Conservation (phyloP, 106 monocot genomes). For the Chionographis japonica region DNA sequence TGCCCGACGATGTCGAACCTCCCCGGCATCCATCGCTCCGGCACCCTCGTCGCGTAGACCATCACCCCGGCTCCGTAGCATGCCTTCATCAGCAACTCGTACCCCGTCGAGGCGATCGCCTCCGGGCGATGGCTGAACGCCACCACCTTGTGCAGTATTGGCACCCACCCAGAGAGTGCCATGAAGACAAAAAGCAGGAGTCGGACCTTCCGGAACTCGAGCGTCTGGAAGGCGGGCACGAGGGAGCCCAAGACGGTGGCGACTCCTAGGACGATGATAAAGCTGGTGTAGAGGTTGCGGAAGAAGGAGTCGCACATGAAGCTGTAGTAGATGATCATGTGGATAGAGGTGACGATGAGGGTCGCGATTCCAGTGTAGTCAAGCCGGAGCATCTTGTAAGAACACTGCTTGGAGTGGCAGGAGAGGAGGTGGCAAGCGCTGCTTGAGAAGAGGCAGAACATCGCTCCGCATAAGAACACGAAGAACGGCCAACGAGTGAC, state of each 20-base stretch:
- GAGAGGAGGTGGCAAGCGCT: constrained; percentile 12
- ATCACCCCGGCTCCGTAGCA: constrained; percentile 37
- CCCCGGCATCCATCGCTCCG: constrained; percentile 53
- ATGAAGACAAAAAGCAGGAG: constrained; percentile 31
- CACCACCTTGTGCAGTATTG: constrained; percentile 32
- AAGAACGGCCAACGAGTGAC: constrained; percentile 12
- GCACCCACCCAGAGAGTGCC: constrained; percentile 30
- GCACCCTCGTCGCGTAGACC: constrained; percentile 33
- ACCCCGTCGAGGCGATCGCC: constrained; percentile 24
- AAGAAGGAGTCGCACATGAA: constrained; percentile 10
- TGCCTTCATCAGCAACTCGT: constrained; percentile 24
- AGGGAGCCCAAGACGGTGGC: constrained; percentile 18
- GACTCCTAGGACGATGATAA: constrained; percentile 6
- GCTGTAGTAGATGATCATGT: constrained; percentile 4
- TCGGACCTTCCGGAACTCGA: constrained; percentile 18
- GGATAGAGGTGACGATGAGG: constrained; percentile 18
- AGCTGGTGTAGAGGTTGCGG: constrained; percentile 7
- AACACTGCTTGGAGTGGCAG: constrained; percentile 10
- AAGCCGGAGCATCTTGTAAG: constrained; percentile 15
- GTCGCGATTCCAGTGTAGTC: constrained; percentile 15
- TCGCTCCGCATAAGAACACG: constrained; percentile 5
- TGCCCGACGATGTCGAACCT: constrained; percentile 40
- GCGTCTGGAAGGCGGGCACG: constrained; percentile 26
- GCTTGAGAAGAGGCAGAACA: constrained; percentile 17
- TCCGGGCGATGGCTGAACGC: constrained; percentile 22